Percentiles rank a stretch among this genome's conserved stretches.
Conservation (phyloP, 2,329 filamentous ascomycete species). For the Hymenoscyphus linearis region DNA sequence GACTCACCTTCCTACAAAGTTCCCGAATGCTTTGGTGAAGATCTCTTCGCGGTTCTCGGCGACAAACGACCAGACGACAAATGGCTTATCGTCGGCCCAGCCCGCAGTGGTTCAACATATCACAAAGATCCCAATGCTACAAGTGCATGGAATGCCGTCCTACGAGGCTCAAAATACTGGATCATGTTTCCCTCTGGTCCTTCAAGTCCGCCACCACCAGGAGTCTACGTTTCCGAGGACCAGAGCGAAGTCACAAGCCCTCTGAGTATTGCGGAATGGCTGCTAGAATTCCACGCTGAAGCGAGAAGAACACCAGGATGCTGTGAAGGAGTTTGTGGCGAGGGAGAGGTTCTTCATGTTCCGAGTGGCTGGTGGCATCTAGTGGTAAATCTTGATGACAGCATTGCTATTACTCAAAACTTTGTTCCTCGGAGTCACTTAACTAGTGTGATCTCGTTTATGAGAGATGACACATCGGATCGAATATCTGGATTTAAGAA, state of each 20-base stretch:
- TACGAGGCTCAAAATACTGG: conserved; percentile 93
- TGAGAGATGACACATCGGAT: conserved; percentile 68
- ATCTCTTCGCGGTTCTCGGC: conserved; percentile 77
- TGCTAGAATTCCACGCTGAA: conserved; percentile 81
- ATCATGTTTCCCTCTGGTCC: conserved; percentile 84
- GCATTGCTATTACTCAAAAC: conserved; percentile 90
- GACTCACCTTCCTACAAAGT: conserved; percentile 60
- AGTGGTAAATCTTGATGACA: conserved; percentile 80
- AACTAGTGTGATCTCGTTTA: conserved; percentile 69
- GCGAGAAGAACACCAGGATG: conserved; percentile 73
- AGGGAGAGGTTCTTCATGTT: conserved; percentile 86
- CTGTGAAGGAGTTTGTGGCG: conserved; percentile 75
- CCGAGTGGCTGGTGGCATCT: conserved; percentile 97
- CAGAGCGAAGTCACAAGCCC: conserved; percentile 91
- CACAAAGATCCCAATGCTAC: conserved; percentile 76
- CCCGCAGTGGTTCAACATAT: conserved; percentile 85
- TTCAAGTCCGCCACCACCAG: conserved; percentile 54
- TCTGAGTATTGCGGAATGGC: conserved; percentile 93
- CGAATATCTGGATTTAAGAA: conserved; percentile 83
- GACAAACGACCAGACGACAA: conserved; percentile 76
- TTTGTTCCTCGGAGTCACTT: conserved; percentile 76
- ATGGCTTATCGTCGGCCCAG: conserved; percentile 89
- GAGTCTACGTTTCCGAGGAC: conserved; percentile 84
- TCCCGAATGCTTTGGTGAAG: conserved; percentile 78
- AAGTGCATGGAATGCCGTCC: conserved; percentile 89